These are phyloP conservation scores for Diospyros lotus DNA, from an alignment of 148 eudicot genomes.

Conservation along the genomic window DNA sequence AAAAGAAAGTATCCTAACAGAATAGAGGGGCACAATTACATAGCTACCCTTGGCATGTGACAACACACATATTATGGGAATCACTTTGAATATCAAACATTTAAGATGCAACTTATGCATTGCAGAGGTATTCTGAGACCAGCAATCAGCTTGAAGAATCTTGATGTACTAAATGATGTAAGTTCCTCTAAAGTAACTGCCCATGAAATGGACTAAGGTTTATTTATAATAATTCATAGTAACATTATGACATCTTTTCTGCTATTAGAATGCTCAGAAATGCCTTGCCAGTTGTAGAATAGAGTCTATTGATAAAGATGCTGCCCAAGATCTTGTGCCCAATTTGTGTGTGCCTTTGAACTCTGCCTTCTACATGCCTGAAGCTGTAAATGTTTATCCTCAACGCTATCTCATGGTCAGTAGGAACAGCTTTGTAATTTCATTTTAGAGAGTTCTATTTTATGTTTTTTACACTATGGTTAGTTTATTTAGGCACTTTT, in stretches of 20 bases:
- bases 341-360: conserved; percentile 57
- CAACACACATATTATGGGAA: background rate
- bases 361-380: conserved; percentile 85
- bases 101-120: conserved; percentile 10
- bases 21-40: too few relatives aligned
- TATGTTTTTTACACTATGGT: background rate
- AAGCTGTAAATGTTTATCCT: conserved; percentile 79
- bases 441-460: background rate
- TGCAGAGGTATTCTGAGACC: conserved; percentile 94
- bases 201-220: background rate
- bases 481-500: conserved; percentile 56
- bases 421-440: conserved; percentile 1
- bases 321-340: conserved; percentile 70
- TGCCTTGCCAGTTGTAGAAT: conserved; percentile 70
- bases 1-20: too few relatives aligned
- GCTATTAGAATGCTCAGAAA: conserved; percentile 69
- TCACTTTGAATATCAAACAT: background rate
- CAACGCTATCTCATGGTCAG: conserved; percentile 73
- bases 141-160: conserved; percentile 58
- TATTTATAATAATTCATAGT: background rate
- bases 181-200: conserved; percentile 19
- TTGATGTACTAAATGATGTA: conserved; percentile 65
- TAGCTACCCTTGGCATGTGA: too few relatives aligned
- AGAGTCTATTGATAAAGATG: conserved; percentile 47
- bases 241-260: conserved; percentile 9